Evolutionary conservation across 352 stramenopile species (phyloP).

Genomic region (Globisporangium paroecandrum): DNA sequence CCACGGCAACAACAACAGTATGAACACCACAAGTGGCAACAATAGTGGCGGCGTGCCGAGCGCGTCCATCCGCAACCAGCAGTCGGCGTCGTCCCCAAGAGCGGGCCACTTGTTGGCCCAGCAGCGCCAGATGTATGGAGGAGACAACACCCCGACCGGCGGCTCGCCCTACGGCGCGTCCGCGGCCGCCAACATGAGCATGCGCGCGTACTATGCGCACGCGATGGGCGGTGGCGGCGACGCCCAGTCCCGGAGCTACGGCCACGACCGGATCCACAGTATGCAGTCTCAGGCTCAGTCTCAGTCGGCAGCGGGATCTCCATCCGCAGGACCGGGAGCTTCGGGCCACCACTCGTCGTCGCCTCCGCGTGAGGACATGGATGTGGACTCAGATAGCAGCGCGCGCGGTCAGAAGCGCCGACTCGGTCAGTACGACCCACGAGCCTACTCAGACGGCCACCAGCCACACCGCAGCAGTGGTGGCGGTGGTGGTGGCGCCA

Average conservation of each 20-base stretch:
- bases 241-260: constrained; percentile 11
- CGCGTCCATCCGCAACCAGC: constrained; percentile 19
- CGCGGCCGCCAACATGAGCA: constrained; percentile 22
- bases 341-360: not conserved
- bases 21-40: not conserved
- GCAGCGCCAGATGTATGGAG: constrained; percentile 22
- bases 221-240: constrained; percentile 27
- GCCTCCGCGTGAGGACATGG: constrained; percentile 6
- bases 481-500: constrained; percentile 8
- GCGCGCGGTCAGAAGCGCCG: constrained; percentile 39
- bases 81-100: constrained; percentile 2
- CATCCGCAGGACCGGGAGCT: not conserved
- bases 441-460: not conserved
- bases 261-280: constrained; percentile 6
- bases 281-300: constrained; percentile 3
- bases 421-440: constrained; percentile 29
- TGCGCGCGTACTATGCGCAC: constrained; percentile 22
- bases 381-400: constrained; percentile 14
- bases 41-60: constrained; percentile 13
- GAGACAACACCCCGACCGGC: constrained; percentile 11
- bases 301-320: not conserved
- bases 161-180: constrained; percentile 20
- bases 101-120: constrained; percentile 14
- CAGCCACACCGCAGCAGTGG: constrained; percentile 13
- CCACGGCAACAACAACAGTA: not conserved